Base-by-base conservation (phyloP, 179 eudicot species). In the Actinidia arguta region DNA sequence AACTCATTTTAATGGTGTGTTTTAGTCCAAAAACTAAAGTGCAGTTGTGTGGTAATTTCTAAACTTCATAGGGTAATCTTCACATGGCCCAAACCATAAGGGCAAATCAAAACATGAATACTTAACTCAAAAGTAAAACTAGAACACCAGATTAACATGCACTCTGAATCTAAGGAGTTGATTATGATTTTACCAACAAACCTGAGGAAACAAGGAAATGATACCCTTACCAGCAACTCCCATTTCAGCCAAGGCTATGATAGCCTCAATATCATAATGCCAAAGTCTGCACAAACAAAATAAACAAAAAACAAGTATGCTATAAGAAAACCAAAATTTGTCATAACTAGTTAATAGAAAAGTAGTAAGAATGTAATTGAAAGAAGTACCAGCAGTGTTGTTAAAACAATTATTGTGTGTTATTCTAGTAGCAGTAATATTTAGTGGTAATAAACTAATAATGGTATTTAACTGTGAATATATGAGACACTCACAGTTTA, bases 161-260 rank as follows among this genome's bases (percentile, higher is more conserved):
- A 20, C 4, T 1, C 1, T 17, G 9, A 36, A 18, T 20, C 27
- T 1, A 36, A 16, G 12, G 11, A 39, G 69, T 48, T 78, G 73
- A 73, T 68, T 51, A 50, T 63, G 52, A 78, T 71, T 73, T 39
- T 73, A 80, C 68, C 59, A 78, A 85, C 85, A 83, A 63, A 94
- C 99, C 99, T 93, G 99, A 84, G 98, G 97, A 89, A 94, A 87
- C 90, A 93, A 86, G 31, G 94, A 90, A 56, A 92, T 81, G 72
- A 96, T 93, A 78, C 94, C 99, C 87, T 93, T 96, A 18, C 94
- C 90, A 70, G 92, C 84, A 85, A 89, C 90, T 81, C 98, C 97
- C 78, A 96, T 88, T 81, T 96, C 98, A 84, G 99, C 97, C 90
- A 96, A 90, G 64, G 99, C 96, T 73, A 85, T 86, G 86, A 96